Percentiles rank a stretch among this genome's conserved stretches.
Evolutionary conservation across 2,329 filamentous ascomycete species (phyloP).

Genomic region (Pseudocercospora macadamiae): DNA sequence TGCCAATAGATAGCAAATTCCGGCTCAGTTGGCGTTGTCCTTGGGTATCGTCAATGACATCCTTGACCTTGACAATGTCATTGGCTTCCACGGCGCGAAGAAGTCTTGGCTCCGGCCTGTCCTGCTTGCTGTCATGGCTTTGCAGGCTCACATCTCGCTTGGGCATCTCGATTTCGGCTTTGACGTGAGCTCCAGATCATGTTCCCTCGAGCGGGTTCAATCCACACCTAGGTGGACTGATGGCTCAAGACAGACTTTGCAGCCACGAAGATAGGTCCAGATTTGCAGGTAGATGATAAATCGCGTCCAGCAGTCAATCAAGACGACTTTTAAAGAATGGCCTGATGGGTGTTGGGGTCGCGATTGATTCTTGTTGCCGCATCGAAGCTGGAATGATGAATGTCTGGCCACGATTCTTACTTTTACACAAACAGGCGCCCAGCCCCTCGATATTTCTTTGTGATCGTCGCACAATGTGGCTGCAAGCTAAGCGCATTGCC

Average conservation of each 20-base stretch:
- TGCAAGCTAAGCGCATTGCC: conserved; percentile 10
- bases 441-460: conserved; percentile 13
- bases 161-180: conserved; percentile 15
- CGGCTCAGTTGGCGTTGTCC: conserved; percentile 43
- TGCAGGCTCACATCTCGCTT: conserved; percentile 21
- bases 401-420: neutral
- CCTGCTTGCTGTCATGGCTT: conserved; percentile 22
- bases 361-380: no score
- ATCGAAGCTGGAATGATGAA: no score
- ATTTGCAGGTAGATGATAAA: no score
- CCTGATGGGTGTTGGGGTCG: no score
- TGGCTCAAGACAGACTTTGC: neutral
- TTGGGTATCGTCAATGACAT: conserved; percentile 39
- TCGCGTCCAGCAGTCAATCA: no score
- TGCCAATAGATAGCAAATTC: conserved; percentile 43
- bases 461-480: conserved; percentile 18
- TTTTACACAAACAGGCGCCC: conserved; percentile 8
- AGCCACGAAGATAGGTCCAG: no score
- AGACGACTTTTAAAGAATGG: no score
- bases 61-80: conserved; percentile 38
- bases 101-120: conserved; percentile 46
- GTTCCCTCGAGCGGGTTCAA: neutral
- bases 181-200: neutral
- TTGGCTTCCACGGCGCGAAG: conserved; percentile 45
- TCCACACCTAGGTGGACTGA: neutral